Base-by-base conservation (phyloP, 306 rosid genomes). In the Trifolium dubium region DNA sequence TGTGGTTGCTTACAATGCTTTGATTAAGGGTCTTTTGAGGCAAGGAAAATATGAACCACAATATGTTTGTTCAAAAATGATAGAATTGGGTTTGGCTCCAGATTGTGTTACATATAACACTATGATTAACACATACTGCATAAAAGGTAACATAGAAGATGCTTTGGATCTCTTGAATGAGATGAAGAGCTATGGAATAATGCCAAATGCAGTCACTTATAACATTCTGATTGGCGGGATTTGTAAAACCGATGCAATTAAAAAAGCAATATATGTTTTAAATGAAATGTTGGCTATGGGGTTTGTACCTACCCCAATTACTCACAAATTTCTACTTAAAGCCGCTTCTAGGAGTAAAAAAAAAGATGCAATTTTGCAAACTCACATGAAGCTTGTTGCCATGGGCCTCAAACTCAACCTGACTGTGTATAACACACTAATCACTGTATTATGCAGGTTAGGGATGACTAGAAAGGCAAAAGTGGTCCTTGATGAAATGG, bases 381-480 rank as follows among this genome's bases (percentile, higher is more conserved):
- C 83, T 83, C 99, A 89, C 83, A 72, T 82, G 77, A 78, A 75
- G 77, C 92, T 94, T 74, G 77, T 91, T 7, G 72, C 55, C 77
- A 67, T 83, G 86, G 96, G 96, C 67, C 90, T 94, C 69, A 71
- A 77, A 73, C 92, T 86, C 7, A 71, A 85, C 86, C 82, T 0
- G 70, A 83, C 76, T 14, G 89, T 87, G 60, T 94, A 87, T 75
- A 88, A 88, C 75, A 83, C 77, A 69, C 92, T 94, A 73, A 89
- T 94, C 32, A 74, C 80, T 60, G 82, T 80, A 58, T 75, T 94
- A 18, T 89, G 99, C 86, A 86, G 88, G 77, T 72, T 88, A 44
- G 97, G 97, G 71, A 94, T 94, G 96, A 92, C 96, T 15, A 82
- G 13, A 65, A 89, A 76, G 81, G 99, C 97, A 54, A 82, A 91